These are phyloP conservation scores for Rhodomyrtus tomentosa DNA, from an alignment of 345 rosid genomes.

Conservation along the genomic window DNA sequence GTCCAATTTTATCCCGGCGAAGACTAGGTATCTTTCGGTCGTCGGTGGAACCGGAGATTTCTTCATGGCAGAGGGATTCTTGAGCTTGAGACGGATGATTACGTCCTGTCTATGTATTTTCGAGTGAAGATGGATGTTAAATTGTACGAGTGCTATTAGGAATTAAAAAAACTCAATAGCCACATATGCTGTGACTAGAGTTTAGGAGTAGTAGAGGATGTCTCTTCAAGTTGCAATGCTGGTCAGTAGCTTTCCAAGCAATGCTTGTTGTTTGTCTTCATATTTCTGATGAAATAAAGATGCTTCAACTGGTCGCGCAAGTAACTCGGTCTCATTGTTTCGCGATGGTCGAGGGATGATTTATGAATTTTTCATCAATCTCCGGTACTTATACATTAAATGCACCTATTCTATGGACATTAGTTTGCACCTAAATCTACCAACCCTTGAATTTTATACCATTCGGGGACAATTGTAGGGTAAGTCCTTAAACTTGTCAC, in stretches of 20 bases:
- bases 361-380: no score
- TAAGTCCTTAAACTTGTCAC: not conserved
- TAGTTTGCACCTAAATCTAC: not conserved
- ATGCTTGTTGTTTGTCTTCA: not conserved
- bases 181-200: not conserved
- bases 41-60: conserved; percentile 61
- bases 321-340: not conserved
- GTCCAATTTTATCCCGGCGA: conserved; percentile 37
- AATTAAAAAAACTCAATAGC: not conserved
- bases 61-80: conserved; percentile 64
- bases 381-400: no score
- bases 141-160: conserved; percentile 27
- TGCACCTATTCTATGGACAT: not conserved
- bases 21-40: conserved; percentile 52
- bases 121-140: conserved; percentile 31
- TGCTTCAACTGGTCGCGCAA: not conserved
- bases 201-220: not conserved
- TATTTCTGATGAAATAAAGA: not conserved
- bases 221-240: not conserved
- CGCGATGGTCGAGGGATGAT: no score
- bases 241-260: not conserved
- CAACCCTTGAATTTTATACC: not conserved
- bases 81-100: conserved; percentile 25
- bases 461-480: not conserved
- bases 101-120: conserved; percentile 37